Percentiles rank a stretch among this genome's conserved stretches.
Conservation (phyloP, 2,329 filamentous ascomycete genomes). For the Onygenales sp. region DNA sequence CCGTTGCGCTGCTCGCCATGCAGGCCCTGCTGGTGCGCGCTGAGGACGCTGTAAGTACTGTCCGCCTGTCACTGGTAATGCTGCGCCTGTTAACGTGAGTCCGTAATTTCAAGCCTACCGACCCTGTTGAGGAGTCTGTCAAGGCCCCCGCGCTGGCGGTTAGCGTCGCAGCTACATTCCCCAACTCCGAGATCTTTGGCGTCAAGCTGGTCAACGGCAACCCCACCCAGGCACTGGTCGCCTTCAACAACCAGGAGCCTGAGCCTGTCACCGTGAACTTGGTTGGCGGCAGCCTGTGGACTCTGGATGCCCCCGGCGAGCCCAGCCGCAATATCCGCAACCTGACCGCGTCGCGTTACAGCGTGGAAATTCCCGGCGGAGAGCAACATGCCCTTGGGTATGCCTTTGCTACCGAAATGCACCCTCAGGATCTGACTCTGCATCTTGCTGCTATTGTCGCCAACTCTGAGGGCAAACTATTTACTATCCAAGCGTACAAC, state of each 20-base stretch:
- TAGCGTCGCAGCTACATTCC: constrained; percentile 49
- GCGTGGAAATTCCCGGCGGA: constrained; percentile 63
- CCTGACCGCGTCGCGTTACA: constrained; percentile 68
- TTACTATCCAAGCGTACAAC: constrained; percentile 72
- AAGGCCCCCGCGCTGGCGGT: constrained; percentile 51
- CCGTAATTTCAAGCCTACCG: constrained; percentile 11
- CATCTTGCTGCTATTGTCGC: constrained; percentile 66
- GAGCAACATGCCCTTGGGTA: constrained; percentile 69
- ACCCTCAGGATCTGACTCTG: constrained; percentile 78
- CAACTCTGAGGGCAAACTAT: constrained; percentile 57
- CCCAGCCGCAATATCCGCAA: constrained; percentile 64
- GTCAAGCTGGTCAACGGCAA: constrained; percentile 92
- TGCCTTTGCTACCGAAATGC: constrained; percentile 81
- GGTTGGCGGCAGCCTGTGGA: constrained; percentile 64
- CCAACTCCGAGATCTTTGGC: constrained; percentile 71
- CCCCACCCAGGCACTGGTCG: constrained; percentile 70
- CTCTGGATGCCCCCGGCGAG: constrained; percentile 46
- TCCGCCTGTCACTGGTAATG: constrained; percentile 1
- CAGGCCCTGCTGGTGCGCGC: constrained; percentile 57
- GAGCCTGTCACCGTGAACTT: constrained; percentile 65
- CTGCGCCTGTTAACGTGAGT: neutral
- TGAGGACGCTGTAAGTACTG: constrained; percentile 48
- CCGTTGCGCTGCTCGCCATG: constrained; percentile 62
- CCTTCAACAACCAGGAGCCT: constrained; percentile 75
- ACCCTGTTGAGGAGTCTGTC: constrained; percentile 55